Base-by-base conservation (phyloP, 768 basidiomycete species). In the Lactarius vividus region DNA sequence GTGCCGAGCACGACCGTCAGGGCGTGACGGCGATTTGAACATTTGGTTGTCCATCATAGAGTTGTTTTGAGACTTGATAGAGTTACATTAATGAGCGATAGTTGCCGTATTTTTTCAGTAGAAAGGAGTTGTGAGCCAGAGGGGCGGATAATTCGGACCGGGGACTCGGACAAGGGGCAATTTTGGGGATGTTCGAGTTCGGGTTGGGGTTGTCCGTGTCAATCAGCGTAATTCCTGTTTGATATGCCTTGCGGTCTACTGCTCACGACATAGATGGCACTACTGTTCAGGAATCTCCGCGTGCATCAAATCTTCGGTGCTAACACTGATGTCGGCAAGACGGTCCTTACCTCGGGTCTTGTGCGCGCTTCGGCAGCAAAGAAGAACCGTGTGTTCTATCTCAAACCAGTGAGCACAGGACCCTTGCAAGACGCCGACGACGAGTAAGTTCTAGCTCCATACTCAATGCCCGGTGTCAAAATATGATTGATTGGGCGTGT, bases 241-340 rank as follows among this genome's bases (percentile, higher is more conserved):
- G 39, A 16, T 59, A 33, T 59, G 39, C 33, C 26, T 11, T 42
- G 28, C 23, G 26, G n/a, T 37, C 40, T 18, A 26, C 33, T 35
- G n/a, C 33, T 39, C 57, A 29, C 29, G 54, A 55, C 29, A 37
- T 63, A 63, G 52, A 94, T 95, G 93, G 85, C 91, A 57, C 82
- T 88, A 26, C 87, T 98, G 54, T 96, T 91, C 80, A 88, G 85
- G 72, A 83, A 95, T 73, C 83, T 98, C 39, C 86, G 93, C 20
- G 79, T 94, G 35, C 92, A 95, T 75, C 93, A 96, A 74, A 80
- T 98, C 65, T 96, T 97, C 73, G 96, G 96, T 37, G 94, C 96
- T 1, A 97, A 96, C 77, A 98, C 96, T 2, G 88, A 94, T 76
- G 95, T 98, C 58, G 96, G 96, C 31, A 98, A 98, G 78, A 97